phyloP scores from a whole-genome alignment of 2,329 filamentous ascomycete species.

The Curvularia sp. region DNA sequence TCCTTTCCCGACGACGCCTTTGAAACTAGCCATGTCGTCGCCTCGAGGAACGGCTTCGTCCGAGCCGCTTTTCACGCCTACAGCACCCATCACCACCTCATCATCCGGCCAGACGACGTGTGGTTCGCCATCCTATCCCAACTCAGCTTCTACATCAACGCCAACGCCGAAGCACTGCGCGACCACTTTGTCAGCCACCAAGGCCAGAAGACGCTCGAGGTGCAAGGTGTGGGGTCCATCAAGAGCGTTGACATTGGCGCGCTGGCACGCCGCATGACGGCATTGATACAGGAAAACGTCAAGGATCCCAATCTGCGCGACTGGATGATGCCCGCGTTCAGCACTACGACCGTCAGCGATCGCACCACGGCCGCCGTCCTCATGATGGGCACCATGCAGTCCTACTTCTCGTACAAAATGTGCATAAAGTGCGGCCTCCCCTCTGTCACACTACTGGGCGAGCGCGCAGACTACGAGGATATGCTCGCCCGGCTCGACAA shows the following conservation, averaged over 20 bases:
- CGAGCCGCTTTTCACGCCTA: slow-evolving; percentile 26
- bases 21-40: background rate
- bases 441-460: slow-evolving; percentile 30
- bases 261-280: slow-evolving; percentile 15
- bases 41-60: slow-evolving; percentile 29
- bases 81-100: slow-evolving; percentile 30
- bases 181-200: slow-evolving; percentile 46
- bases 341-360: slow-evolving; percentile 26
- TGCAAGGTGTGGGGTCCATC: slow-evolving; percentile 16
- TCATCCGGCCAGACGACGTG: slow-evolving; percentile 37
- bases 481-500: slow-evolving; percentile 25
- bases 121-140: slow-evolving; percentile 39
- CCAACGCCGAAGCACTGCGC: slow-evolving; percentile 32
- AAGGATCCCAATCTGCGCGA: slow-evolving; percentile 17
- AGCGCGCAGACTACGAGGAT: slow-evolving; percentile 26
- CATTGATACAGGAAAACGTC: slow-evolving; percentile 19
- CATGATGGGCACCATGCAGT: slow-evolving; percentile 29
- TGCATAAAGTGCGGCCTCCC: slow-evolving; percentile 22
- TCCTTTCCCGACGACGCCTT: slow-evolving; percentile 15
- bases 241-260: slow-evolving; percentile 7
- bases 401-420: slow-evolving; percentile 24
- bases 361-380: slow-evolving; percentile 20
- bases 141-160: slow-evolving; percentile 37
- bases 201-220: slow-evolving; percentile 27
- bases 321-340: slow-evolving; percentile 33